phyloP scores from a whole-genome alignment of 176 grass and related monocot species.

The Cymbopogon citratus region DNA sequence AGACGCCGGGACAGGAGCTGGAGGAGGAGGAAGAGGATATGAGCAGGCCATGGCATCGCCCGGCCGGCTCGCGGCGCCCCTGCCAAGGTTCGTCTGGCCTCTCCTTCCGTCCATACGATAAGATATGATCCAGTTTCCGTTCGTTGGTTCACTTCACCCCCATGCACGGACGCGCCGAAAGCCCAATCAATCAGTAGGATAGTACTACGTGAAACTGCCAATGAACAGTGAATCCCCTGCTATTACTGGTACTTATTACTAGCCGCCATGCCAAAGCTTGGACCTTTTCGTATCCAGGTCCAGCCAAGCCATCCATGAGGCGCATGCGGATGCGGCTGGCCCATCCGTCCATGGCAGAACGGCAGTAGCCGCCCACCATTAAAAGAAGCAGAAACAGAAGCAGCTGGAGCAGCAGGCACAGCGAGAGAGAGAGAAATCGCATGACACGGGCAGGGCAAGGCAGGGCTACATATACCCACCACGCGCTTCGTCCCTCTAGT shows the following conservation, averaged over 20 bases:
- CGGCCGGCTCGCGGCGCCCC: neutral
- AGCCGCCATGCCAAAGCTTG: neutral
- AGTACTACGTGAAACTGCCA: neutral
- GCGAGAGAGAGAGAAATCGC: neutral
- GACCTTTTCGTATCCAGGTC: neutral
- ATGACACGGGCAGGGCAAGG: neutral
- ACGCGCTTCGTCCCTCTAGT: neutral
- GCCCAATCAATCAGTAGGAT: neutral
- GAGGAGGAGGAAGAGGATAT: neutral
- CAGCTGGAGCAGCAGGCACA: neutral
- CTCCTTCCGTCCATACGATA: neutral
- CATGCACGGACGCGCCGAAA: neutral
- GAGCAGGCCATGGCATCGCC: neutral
- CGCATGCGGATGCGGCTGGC: neutral
- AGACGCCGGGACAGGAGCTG: neutral
- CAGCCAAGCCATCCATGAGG: neutral
- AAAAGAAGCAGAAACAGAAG: neutral
- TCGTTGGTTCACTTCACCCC: neutral
- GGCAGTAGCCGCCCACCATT: constrained; percentile 1
- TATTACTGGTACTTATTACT: neutral
- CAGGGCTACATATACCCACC: constrained; percentile 12
- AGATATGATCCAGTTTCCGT: too few species aligned
- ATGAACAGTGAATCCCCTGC: neutral
- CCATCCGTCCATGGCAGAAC: neutral
- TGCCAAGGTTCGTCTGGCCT: neutral